Conservation (phyloP, 179 eudicot genomes). For the Spergularia azorica region DNA sequence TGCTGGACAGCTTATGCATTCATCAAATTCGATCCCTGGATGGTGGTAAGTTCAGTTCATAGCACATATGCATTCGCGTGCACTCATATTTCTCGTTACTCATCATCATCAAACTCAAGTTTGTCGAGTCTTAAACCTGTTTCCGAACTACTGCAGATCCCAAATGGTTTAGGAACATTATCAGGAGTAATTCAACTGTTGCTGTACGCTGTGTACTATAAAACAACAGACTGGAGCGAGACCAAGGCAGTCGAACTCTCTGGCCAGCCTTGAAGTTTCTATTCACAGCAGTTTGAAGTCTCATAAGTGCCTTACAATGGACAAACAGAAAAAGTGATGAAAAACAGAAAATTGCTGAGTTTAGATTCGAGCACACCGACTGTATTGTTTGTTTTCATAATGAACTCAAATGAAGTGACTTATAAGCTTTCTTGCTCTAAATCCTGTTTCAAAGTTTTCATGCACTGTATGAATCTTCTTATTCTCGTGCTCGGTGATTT, state of each 20-base stretch:
- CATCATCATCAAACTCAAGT: too few species aligned
- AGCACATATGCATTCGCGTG: too few species aligned
- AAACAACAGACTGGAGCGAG: conserved; percentile 24
- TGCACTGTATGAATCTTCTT: too few species aligned
- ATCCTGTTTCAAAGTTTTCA: background rate
- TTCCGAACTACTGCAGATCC: conserved; percentile 20
- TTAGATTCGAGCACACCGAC: background rate
- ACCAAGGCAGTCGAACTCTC: conserved; percentile 3
- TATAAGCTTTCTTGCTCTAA: background rate
- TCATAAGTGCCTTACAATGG: background rate
- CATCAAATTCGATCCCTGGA: conserved; percentile 46
- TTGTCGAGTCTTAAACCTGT: too few species aligned
- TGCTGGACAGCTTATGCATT: conserved; percentile 58
- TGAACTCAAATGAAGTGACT: background rate
- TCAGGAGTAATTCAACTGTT: conserved; percentile 32
- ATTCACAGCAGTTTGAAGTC: background rate
- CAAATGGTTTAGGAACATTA: conserved; percentile 37
- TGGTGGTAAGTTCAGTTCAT: conserved; percentile 43
- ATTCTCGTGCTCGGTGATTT: too few species aligned
- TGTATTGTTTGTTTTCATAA: background rate
- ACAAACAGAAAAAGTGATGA: background rate
- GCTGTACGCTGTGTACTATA: conserved; percentile 26
- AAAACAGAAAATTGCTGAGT: background rate
- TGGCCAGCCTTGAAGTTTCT: background rate
- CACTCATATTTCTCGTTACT: too few species aligned